phyloP scores from a whole-genome alignment of 2,329 filamentous ascomycete genomes.

The Paraconiothyrium sp. region DNA sequence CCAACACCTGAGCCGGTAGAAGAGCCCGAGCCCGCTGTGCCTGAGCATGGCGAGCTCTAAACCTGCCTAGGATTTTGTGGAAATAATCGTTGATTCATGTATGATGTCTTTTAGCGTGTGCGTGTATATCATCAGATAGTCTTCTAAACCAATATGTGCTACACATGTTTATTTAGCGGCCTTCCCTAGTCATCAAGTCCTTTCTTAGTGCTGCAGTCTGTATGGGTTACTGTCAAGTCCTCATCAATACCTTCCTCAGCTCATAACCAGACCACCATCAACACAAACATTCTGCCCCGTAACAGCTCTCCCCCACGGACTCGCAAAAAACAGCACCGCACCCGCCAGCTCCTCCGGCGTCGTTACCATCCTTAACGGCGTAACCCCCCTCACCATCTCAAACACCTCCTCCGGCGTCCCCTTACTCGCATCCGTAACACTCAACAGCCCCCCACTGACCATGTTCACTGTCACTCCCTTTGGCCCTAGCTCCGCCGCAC shows the following conservation, averaged over 20 bases:
- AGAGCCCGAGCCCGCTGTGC: conserved; percentile 20
- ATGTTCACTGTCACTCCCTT: too few species aligned
- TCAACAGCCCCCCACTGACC: too few species aligned
- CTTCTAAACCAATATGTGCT: neutral
- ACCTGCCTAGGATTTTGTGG: conserved; percentile 1
- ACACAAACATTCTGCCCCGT: neutral
- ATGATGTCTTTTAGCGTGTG: conserved; percentile 12
- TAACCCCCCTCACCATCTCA: too few species aligned
- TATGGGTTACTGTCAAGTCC: too few species aligned
- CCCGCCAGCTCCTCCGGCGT: too few species aligned
- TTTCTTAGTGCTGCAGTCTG: too few species aligned
- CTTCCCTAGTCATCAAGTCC: neutral
- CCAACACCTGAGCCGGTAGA: conserved; percentile 28
- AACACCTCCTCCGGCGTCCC: too few species aligned
- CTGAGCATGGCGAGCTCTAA: conserved; percentile 40
- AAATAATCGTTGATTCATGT: neutral
- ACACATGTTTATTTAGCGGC: neutral
- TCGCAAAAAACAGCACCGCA: neutral
- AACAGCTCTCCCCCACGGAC: neutral
- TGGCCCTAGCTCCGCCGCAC: too few species aligned
- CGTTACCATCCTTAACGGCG: too few species aligned
- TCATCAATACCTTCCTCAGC: too few species aligned
- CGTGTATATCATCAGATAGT: conserved; percentile 1
- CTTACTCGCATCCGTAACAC: too few species aligned
- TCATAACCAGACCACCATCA: neutral